Conservation (phyloP, 176 grass and related monocot genomes). For the Cenchrus fungigraminus region DNA sequence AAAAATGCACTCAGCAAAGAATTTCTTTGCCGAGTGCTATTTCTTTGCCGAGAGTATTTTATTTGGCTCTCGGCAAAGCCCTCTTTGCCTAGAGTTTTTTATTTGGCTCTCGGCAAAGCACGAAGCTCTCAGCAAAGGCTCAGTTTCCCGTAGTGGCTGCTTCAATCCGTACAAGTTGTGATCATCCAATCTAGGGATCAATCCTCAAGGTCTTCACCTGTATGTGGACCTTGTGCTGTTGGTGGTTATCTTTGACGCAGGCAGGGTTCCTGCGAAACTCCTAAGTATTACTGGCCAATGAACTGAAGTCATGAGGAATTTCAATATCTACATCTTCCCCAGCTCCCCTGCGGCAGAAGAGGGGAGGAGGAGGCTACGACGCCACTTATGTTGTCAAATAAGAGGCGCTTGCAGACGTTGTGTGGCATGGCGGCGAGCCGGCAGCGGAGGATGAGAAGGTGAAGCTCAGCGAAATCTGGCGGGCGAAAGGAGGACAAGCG, state of each 20-base stretch:
- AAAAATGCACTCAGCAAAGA: too few species aligned
- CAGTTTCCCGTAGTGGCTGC: neutral
- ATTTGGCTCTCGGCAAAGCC: too few species aligned
- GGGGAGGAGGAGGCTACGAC: constrained; percentile 39
- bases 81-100: too few species aligned
- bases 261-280: neutral
- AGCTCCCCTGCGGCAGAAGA: too few species aligned
- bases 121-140: too few species aligned
- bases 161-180: constrained; percentile 34
- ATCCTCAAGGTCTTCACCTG: neutral
- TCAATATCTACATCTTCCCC: too few species aligned
- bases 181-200: constrained; percentile 15
- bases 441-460: too few species aligned
- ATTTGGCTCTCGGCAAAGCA: too few species aligned
- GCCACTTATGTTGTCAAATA: constrained; percentile 66
- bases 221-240: neutral
- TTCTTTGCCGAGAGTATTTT: too few species aligned
- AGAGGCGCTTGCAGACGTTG: constrained; percentile 66
- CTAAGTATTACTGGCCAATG: neutral
- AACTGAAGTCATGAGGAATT: neutral
- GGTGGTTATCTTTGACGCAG: neutral
- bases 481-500: too few species aligned
- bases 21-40: too few species aligned
- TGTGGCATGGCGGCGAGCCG: constrained; percentile 42
- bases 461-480: too few species aligned